Evolutionary conservation across 139 green algal genomes (phyloP).

Genomic region (Tetraselmis chui): DNA sequence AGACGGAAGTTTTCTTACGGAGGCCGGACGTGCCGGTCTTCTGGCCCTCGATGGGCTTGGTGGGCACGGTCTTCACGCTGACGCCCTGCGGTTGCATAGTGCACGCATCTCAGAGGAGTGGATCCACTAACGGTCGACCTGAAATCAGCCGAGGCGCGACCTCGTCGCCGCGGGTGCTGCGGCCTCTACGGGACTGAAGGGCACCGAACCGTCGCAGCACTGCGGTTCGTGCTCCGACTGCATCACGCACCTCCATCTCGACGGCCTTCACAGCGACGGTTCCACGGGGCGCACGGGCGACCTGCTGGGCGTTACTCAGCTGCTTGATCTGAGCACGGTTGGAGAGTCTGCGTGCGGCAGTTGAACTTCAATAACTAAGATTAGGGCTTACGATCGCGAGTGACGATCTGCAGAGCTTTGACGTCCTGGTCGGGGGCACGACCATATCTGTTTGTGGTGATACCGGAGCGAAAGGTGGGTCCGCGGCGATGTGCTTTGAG

Average conservation of each 20-base stretch:
- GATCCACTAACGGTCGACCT: not conserved
- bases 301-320: not conserved
- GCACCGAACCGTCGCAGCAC: not conserved
- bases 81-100: constrained; percentile 26
- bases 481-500: not conserved
- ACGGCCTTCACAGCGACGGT: not conserved
- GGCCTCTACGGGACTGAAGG: too few relatives aligned
- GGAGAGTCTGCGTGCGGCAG: not conserved
- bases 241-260: not conserved
- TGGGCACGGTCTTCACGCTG: constrained; percentile 68
- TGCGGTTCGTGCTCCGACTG: not conserved
- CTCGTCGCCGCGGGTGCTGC: too few relatives aligned
- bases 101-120: not conserved
- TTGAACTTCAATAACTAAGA: not conserved
- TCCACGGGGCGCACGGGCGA: too few relatives aligned
- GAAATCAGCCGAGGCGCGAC: too few relatives aligned
- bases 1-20: constrained; percentile 96
- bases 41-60: constrained; percentile 94
- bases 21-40: constrained; percentile 97
- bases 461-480: not conserved
- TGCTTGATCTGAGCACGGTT: not conserved
- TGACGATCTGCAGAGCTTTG: not conserved
- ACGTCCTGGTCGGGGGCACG: not conserved
- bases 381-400: too few relatives aligned
- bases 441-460: not conserved